phyloP scores from a whole-genome alignment of 495 filamentous ascomycete genomes.

The Podospora bellae-mahoneyi region DNA sequence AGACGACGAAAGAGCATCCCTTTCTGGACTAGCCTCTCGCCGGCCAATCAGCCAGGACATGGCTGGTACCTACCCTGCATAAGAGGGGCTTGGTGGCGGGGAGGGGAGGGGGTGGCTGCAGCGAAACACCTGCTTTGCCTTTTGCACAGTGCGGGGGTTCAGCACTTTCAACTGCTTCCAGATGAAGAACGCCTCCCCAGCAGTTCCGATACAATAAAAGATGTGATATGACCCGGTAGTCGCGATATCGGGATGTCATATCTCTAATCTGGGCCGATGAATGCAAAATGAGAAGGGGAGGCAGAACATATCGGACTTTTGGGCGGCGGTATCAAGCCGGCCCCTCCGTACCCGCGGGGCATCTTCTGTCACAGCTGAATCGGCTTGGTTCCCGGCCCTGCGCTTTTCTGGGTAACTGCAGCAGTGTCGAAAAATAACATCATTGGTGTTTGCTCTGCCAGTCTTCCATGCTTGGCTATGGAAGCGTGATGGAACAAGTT shows the following conservation, averaged over 20 bases:
- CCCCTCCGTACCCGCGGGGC: background rate
- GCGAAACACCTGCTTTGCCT: constrained; percentile 5
- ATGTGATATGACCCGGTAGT: constrained; percentile 37
- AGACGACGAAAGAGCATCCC: background rate
- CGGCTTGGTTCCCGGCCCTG: constrained; percentile 31
- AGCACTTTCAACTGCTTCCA: constrained; percentile 30
- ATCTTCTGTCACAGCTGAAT: constrained; percentile 20
- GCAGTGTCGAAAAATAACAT: constrained; percentile 9
- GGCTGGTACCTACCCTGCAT: constrained; percentile 6
- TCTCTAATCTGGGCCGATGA: background rate
- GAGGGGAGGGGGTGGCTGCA: constrained; percentile 20
- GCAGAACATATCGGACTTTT: background rate
- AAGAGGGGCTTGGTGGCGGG: background rate
- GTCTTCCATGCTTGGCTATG: constrained; percentile 21
- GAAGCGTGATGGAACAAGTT: constrained; percentile 23
- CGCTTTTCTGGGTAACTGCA: constrained; percentile 22
- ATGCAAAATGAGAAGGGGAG: background rate
- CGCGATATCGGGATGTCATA: constrained; percentile 19
- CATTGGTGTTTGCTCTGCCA: constrained; percentile 17
- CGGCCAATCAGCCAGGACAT: background rate
- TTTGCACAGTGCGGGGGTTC: background rate
- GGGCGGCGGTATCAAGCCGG: background rate
- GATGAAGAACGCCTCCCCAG: constrained; percentile 35
- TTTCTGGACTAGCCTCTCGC: background rate
- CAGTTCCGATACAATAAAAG: constrained; percentile 29